Conservation (phyloP, 371 early-diverging fungal genomes). For the Apophysomyces sp. region DNA sequence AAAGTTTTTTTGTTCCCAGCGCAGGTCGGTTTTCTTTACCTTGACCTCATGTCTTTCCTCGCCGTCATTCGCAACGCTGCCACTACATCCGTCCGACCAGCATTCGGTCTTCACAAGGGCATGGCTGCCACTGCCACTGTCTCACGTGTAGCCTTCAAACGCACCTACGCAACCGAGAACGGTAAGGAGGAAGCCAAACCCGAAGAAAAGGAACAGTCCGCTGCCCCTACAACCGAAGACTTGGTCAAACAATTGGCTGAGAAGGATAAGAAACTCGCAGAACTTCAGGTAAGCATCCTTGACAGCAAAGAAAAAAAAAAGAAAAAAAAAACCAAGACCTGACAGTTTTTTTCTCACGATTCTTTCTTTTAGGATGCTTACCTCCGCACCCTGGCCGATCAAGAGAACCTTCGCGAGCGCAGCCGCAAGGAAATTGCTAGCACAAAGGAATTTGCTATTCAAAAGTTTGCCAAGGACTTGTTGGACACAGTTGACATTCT, state of each 20-base stretch:
- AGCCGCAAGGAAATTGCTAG: slow-evolving; percentile 84
- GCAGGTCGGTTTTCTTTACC: not conserved
- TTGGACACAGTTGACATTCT: slow-evolving; percentile 93
- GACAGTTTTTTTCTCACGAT: not conserved
- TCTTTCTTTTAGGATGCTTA: slow-evolving; percentile 59
- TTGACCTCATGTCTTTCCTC: slow-evolving; percentile 7
- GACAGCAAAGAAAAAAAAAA: not conserved
- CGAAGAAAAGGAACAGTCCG: slow-evolving; percentile 12
- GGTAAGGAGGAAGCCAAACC: slow-evolving; percentile 19
- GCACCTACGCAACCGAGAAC: slow-evolving; percentile 35
- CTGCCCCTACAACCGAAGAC: slow-evolving; percentile 23
- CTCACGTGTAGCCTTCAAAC: slow-evolving; percentile 4
- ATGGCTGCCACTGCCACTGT: slow-evolving; percentile 9
- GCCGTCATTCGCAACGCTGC: slow-evolving; percentile 21
- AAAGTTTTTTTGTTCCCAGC: not conserved
- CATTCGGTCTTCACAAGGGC: slow-evolving; percentile 7
- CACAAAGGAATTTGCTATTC: slow-evolving; percentile 85
- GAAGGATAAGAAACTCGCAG: slow-evolving; percentile 80
- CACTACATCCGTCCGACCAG: slow-evolving; percentile 15
- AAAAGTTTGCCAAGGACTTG: slow-evolving; percentile 96
- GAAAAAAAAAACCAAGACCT: not conserved
- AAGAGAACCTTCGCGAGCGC: slow-evolving; percentile 92
- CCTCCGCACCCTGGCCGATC: slow-evolving; percentile 92
- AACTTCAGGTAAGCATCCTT: slow-evolving; percentile 68
- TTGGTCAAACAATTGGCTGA: slow-evolving; percentile 54